These are phyloP conservation scores for Arabidopsis hybrid DNA, from an alignment of 441 rosid species.

Conservation along the genomic window DNA sequence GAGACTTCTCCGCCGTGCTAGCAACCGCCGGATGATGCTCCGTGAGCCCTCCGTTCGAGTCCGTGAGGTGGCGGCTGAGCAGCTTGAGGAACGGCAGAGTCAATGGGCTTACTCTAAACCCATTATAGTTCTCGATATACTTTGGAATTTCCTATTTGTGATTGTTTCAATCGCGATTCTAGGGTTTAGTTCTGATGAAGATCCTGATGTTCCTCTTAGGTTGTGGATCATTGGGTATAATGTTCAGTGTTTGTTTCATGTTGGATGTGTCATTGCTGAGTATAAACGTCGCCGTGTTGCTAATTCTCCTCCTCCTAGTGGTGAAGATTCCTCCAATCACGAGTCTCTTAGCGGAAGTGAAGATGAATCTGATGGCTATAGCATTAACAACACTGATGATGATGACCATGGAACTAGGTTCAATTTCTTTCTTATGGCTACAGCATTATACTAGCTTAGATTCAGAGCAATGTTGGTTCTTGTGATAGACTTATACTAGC, in stretches of 20 bases:
- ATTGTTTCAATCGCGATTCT: conserved; percentile 51
- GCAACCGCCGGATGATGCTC: conserved; percentile 70
- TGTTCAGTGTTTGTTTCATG: conserved; percentile 62
- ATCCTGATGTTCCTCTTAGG: conserved; percentile 63
- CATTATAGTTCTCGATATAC: conserved; percentile 57
- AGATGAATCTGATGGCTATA: conserved; percentile 58
- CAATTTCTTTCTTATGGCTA: conserved; percentile 1
- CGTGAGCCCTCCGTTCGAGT: conserved; percentile 69
- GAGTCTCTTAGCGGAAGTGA: conserved; percentile 50
- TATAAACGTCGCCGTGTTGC: conserved; percentile 51
- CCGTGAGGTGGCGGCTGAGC: conserved; percentile 74
- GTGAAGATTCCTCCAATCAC: conserved; percentile 37
- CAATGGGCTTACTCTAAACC: conserved; percentile 75
- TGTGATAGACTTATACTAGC: conserved; percentile 7
- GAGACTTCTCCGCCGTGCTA: conserved; percentile 68
- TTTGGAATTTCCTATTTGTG: conserved; percentile 65
- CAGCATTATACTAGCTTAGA: background rate
- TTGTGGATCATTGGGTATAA: conserved; percentile 65
- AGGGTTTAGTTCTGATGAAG: conserved; percentile 53
- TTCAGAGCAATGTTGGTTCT: background rate
- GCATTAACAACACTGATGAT: conserved; percentile 43
- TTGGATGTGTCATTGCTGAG: conserved; percentile 59
- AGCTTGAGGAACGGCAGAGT: conserved; percentile 72
- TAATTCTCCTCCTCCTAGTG: conserved; percentile 8
- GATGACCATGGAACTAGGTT: conserved; percentile 62